These are phyloP conservation scores for Balansia obtecta DNA, from an alignment of 2,329 filamentous ascomycete genomes.

Conservation along the genomic window DNA sequence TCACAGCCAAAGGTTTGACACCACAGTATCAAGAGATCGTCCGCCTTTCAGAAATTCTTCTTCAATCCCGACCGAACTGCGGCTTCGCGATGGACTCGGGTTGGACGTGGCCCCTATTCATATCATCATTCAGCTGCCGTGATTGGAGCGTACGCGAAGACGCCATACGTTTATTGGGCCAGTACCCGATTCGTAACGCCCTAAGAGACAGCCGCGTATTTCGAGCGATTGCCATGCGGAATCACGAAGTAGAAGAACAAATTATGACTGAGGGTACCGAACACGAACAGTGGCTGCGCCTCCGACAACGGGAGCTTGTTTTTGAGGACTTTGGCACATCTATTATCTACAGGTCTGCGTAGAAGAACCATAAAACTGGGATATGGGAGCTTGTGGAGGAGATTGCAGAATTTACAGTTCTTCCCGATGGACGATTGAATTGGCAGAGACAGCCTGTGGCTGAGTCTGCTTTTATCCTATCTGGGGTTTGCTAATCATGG, in stretches of 20 bases:
- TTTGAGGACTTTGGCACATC: constrained; percentile 25
- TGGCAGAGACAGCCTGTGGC: constrained; percentile 26
- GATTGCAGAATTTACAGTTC: constrained; percentile 19
- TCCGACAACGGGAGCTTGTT: constrained; percentile 24
- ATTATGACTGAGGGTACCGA: constrained; percentile 20
- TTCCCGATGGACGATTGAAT: constrained; percentile 17
- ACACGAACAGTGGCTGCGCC: constrained; percentile 26
- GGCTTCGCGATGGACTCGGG: constrained; percentile 33
- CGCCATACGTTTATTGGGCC: constrained; percentile 26
- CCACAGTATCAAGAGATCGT: constrained; percentile 31
- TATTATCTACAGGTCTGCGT: constrained; percentile 24
- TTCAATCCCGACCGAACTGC: constrained; percentile 22
- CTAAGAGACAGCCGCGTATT: constrained; percentile 30
- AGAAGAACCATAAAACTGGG: constrained; percentile 18
- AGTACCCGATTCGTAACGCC: constrained; percentile 30
- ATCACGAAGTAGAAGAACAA: constrained; percentile 22
- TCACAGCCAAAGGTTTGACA: constrained; percentile 24
- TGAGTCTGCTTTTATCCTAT: constrained; percentile 18
- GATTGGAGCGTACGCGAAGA: constrained; percentile 26
- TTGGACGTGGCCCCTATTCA: constrained; percentile 31
- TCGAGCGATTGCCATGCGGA: constrained; percentile 25
- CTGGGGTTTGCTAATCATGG: constrained; percentile 13
- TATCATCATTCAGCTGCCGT: constrained; percentile 28
- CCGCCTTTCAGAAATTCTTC: constrained; percentile 23
- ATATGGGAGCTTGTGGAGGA: constrained; percentile 27